Evolutionary conservation across 306 rosid species (phyloP).

Genomic region (Pyrus pyrifolia): DNA sequence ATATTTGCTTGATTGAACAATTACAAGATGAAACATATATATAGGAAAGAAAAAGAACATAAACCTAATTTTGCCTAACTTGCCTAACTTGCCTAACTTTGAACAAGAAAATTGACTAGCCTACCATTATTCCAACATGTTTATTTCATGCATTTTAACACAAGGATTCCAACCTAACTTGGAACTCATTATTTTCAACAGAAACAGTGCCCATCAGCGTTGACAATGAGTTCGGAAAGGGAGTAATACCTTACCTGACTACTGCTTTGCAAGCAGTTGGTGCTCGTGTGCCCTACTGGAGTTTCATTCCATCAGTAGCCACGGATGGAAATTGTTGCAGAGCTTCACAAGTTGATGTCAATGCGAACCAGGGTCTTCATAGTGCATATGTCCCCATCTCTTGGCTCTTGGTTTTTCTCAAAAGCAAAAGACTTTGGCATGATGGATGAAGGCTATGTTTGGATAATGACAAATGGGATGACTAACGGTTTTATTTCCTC

Average conservation of each 20-base stretch:
- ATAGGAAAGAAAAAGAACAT: no score
- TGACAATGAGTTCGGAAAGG: slow-evolving; percentile 37
- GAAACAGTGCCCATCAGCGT: slow-evolving; percentile 31
- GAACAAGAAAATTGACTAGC: no score
- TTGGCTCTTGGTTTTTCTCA: slow-evolving; percentile 25
- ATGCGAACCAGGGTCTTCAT: slow-evolving; percentile 44
- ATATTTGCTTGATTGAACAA: no score
- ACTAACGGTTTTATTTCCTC: slow-evolving; percentile 11
- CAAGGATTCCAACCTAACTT: no score
- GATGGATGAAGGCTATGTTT: slow-evolving; percentile 40
- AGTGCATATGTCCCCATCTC: slow-evolving; percentile 24
- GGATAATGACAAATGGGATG: slow-evolving; percentile 39
- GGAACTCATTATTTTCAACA: no score
- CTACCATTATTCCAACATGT: no score
- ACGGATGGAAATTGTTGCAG: slow-evolving; percentile 18
- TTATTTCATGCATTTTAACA: no score
- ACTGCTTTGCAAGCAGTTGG: slow-evolving; percentile 26
- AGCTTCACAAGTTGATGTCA: slow-evolving; percentile 37
- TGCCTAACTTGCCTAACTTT: no score
- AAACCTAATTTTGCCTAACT: no score
- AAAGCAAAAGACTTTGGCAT: slow-evolving; percentile 38
- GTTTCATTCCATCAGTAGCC: slow-evolving; percentile 25
- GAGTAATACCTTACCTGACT: slow-evolving; percentile 31
- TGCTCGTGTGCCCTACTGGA: slow-evolving; percentile 25
- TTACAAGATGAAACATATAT: no score